Base-by-base conservation (phyloP, 1,284 basidiomycete genomes). In the Sanguinoderma infundibulare region DNA sequence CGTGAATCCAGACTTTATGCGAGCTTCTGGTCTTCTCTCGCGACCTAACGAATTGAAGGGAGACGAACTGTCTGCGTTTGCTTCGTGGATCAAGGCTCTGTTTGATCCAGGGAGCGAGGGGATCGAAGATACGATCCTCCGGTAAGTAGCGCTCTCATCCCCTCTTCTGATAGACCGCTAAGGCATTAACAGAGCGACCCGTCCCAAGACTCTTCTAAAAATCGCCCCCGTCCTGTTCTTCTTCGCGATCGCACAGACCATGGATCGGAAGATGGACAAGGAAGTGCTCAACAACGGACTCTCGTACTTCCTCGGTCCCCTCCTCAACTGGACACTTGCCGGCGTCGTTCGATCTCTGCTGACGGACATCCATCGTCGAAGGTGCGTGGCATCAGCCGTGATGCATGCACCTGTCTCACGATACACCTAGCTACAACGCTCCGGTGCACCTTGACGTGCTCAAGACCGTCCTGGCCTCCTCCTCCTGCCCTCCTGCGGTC, bases 61-160 rank as follows among this genome's bases (percentile, higher is more conserved):
- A 14, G 85, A 87, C 51, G 86, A 90, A 49, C 66, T 74, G 12
- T 66, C 64, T 14, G 81, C 85, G 6, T 85, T 89, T 64, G 72
- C 75, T 32, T 77, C 79, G 3, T 94, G 91, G 91, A 84, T 82
- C 63, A 92, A 91, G 69, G 87, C 89, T 0, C 77, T 93, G 20
- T 94, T 94, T 71, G 89, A 91, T 69, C 85, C 78, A 53, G 84
- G 78, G 57, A 92, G 86, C 63, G 91, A 93, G 72, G 91, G 91
- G 2, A 93, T 94, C 30, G 91, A 92, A 64, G 91, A 94, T 69
- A 85, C 83, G 9, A 89, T 93, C 58, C 78, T 94, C 20, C 80
- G 92, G 90, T 90, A 72, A 65, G 70, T 64, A 22, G 12, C 10
- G 9, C 28, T 20, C 15, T 9, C 28, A 28, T 36, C 17, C 17